Evolutionary conservation across 2,329 filamentous ascomycete species (phyloP).

Genomic region (Cladobotryum protrusum): DNA sequence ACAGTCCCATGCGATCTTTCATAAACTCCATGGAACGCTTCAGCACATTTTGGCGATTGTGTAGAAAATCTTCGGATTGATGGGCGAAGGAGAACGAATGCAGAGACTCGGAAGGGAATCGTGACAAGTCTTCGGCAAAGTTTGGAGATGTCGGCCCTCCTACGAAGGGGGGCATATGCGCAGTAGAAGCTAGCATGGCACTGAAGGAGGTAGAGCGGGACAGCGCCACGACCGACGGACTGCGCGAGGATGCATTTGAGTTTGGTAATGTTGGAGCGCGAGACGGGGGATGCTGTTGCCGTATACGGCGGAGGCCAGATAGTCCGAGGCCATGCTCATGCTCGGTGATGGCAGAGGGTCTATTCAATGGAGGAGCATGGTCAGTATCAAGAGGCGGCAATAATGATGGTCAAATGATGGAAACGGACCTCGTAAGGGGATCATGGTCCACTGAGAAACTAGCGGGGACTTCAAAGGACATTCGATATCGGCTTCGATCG

Average conservation of each 20-base stretch:
- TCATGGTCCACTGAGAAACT: conserved; percentile 57
- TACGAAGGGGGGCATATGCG: conserved; percentile 48
- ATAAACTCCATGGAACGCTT: conserved; percentile 96
- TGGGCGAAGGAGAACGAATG: conserved; percentile 98
- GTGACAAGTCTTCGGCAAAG: conserved; percentile 80
- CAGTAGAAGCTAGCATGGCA: conserved; percentile 53
- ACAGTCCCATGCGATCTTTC: conserved; percentile 83
- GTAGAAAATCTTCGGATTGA: conserved; percentile 85
- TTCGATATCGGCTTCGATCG: conserved; percentile 58
- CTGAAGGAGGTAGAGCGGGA: conserved; percentile 67
- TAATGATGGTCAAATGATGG: background rate
- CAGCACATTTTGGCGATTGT: conserved; percentile 86
- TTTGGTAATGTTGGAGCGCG: conserved; percentile 58
- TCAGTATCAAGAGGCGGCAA: conserved; percentile 17
- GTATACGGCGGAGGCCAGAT: conserved; percentile 86
- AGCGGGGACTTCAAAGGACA: conserved; percentile 69
- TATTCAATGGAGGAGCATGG: conserved; percentile 32
- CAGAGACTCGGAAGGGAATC: conserved; percentile 91
- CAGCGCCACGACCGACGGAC: conserved; percentile 48
- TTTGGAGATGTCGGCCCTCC: conserved; percentile 66
- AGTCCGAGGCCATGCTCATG: conserved; percentile 82
- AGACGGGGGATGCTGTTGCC: conserved; percentile 66
- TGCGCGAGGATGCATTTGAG: conserved; percentile 58
- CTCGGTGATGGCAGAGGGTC: conserved; percentile 75
- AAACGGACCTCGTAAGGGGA: conserved; percentile 61